Conservation (phyloP, 441 rosid genomes). For the Pelargonium australe region DNA sequence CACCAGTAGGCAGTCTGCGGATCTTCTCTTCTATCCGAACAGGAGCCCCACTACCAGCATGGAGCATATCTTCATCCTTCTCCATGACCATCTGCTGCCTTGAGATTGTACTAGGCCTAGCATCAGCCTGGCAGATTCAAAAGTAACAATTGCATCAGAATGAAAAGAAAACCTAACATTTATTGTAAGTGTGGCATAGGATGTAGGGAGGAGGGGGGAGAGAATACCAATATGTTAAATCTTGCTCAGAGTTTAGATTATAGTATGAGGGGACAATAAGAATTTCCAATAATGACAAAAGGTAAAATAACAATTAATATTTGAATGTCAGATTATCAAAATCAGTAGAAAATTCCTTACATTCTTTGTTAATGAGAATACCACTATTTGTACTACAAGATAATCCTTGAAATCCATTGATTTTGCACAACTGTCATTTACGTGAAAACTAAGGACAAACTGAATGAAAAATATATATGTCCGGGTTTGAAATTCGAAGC, state of each 20-base stretch:
- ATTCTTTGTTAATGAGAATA: not conserved
- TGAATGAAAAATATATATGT: not conserved
- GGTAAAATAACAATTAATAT: not conserved
- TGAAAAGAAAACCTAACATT: not conserved
- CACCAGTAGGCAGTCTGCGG: constrained; percentile 46
- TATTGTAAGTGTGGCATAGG: not conserved
- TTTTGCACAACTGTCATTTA: constrained; percentile 1
- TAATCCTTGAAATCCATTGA: not conserved
- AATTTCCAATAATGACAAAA: not conserved
- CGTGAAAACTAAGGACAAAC: not conserved
- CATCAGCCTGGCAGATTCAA: constrained; percentile 34
- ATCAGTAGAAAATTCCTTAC: not conserved
- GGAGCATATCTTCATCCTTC: constrained; percentile 39
- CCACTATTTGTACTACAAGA: not conserved
- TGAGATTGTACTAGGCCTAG: constrained; percentile 25
- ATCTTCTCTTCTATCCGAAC: constrained; percentile 43
- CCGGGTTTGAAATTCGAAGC: not conserved
- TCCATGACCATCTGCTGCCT: constrained; percentile 36
- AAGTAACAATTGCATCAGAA: not conserved
- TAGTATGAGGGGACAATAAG: not conserved
- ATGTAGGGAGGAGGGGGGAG: not conserved
- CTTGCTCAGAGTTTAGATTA: not conserved
- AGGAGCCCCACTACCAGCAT: constrained; percentile 38
- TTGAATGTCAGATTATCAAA: not conserved
- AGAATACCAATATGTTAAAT: constrained; percentile 3